Base-by-base conservation (phyloP, 805 yeast genomes). In the Sugiyamaella boreocaroliniensis region DNA sequence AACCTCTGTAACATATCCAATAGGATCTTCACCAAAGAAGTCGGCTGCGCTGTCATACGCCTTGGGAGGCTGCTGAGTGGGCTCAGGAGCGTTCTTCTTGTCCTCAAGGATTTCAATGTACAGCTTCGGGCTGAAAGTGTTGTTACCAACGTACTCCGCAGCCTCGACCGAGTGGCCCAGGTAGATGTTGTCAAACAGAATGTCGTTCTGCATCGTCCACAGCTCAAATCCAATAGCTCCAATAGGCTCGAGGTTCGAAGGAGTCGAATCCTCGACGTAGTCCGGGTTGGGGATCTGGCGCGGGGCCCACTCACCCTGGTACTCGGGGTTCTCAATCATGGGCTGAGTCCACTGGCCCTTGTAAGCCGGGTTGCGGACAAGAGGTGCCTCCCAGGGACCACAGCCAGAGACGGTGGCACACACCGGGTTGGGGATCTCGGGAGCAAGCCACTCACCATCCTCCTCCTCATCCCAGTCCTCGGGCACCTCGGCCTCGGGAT, bases 381-480 rank as follows among this genome's bases (percentile, higher is more conserved):
- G 53, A 40, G 89, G 92, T 6, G 87, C 77, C 47, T 68, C 68
- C 96, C 95, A 90, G 56, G 75, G 71, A 43, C 97, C 97, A 69
- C 97, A 89, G 50, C 74, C 77, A 0, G 96, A 40, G 22, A 49
- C 29, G 12, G 64, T 61, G 29, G 70, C 74, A 69, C 97, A 89
- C 53, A 72, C 80, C 10, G 97, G 96, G 66, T 89, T 89, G 45
- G 71, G 72, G 46, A 89, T 74, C 47, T 73, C 67, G 22, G 92
- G 89, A 2, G 89, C 84, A 43, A 72, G 62, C 95, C 95, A 90
- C 62, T 76, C 83, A 4, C 96, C 97, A 65, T 89, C 96, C 65
- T 85, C 90, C 59, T 83, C 90, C 43, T 87, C 96, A 64, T 86
- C 86, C 97, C 97, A 89, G 63, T 78, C 83, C 45, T 74, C 84